phyloP scores from a whole-genome alignment of 148 eudicot species.

The Nyssa sinensis region DNA sequence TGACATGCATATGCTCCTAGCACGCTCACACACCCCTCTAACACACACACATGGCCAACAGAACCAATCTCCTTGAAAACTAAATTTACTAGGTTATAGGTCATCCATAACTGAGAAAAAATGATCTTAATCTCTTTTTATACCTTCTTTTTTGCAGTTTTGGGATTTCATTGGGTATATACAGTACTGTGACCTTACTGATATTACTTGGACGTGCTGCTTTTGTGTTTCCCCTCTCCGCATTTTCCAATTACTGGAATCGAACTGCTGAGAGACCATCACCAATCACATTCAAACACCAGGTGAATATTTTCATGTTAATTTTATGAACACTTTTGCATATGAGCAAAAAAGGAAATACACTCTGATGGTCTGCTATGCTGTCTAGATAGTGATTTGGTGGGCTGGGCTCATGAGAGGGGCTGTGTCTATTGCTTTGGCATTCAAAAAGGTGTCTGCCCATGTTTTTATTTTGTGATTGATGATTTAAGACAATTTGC shows the following conservation, averaged over 20 bases:
- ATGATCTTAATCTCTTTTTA: not conserved
- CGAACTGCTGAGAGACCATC: constrained; percentile 38
- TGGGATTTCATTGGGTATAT: constrained; percentile 47
- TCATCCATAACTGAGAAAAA: not conserved
- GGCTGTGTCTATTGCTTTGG: constrained; percentile 95
- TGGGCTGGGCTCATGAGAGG: constrained; percentile 99
- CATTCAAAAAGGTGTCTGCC: constrained; percentile 75
- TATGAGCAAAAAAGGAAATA: not conserved
- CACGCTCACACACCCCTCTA: no score
- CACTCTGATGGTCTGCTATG: constrained; percentile 1
- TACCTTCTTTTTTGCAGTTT: constrained; percentile 34
- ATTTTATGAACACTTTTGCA: not conserved
- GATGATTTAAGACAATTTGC: not conserved
- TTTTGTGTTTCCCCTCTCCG: constrained; percentile 90
- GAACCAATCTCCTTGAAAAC: no score
- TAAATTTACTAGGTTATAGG: no score
- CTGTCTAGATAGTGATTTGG: constrained; percentile 70
- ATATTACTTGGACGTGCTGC: constrained; percentile 85
- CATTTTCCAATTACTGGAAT: constrained; percentile 64
- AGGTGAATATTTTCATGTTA: constrained; percentile 36
- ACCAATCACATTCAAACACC: constrained; percentile 59
- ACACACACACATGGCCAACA: no score
- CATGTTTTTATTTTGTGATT: not conserved
- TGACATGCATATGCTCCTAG: no score
- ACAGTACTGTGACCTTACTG: constrained; percentile 47